Evolutionary conservation across 352 stramenopile species (phyloP), one percentile per base, ranked within the genome.

Genomic region (Globisporangium cylindrosporum): DNA sequence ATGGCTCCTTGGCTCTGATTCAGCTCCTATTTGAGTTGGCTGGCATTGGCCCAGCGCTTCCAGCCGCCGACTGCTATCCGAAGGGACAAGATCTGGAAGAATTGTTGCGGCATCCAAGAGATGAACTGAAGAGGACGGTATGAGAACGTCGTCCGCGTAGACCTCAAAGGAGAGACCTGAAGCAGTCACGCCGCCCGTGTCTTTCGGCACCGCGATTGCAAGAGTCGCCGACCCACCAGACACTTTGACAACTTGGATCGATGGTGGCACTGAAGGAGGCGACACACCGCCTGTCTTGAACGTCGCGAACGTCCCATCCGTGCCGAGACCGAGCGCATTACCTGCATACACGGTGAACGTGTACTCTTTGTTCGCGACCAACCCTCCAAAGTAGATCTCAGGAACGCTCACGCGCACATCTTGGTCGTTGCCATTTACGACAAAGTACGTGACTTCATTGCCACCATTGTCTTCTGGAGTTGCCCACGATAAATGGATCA

Each of bases 401-500:
- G 70, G 49, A 0, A 24, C 56, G 0, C 7, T 22, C 9, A 73
- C 34, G 10, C 62, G 29, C 20, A 70, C 34, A 8, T 64, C 63
- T 15, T 22, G 53, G 43, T 74, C 54, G 60, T 65, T 67, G 10
- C 54, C 72, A 9, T 74, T 70, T 1, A 91, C 78, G 10, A 66
- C 62, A 32, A 90, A 91, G 18, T 69, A 65, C 3, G 68, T 79
- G 46, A 89, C 74, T 1, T 61, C 12, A 59, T 74, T 86, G 8
- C 83, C 83, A 4, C 83, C 83, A 32, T 90, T 72, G 71, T 91
- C 83, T 25, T 84, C 72, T 1, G 83, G 78, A 2, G 66, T 65
- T 8, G 41, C 66, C 83, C 83, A 91, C 1, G 62, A 63, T 20
- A 90, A 64, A 0, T 70, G 27, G 1, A 91, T 65, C 59, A 79